A percentile compares a stretch with the other conserved stretches of the same genome.
These are phyloP conservation scores for Clonostachys rhizophaga DNA, from an alignment of 2,329 filamentous ascomycete genomes.

Conservation along the genomic window DNA sequence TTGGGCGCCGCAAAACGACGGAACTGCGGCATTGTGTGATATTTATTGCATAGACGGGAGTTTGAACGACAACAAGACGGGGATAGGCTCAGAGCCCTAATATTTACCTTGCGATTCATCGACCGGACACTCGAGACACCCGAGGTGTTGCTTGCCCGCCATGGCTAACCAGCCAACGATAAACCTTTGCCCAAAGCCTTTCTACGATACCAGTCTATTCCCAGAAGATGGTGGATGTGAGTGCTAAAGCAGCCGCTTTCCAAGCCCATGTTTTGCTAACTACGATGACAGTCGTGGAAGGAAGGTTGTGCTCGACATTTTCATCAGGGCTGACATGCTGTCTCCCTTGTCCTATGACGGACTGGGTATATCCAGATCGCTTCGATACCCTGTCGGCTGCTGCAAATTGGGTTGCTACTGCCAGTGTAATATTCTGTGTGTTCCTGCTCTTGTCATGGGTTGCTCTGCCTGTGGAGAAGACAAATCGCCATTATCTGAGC, in stretches of 20 bases:
- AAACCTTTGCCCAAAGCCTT: conserved; percentile 60
- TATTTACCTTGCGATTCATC: too few relatives aligned
- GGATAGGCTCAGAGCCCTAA: too few relatives aligned
- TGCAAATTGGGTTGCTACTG: conserved; percentile 81
- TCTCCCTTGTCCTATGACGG: conserved; percentile 81
- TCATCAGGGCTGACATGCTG: conserved; percentile 63
- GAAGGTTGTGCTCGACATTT: conserved; percentile 46
- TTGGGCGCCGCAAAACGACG: too few relatives aligned
- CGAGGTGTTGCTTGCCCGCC: conserved; percentile 1
- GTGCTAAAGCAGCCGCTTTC: conserved; percentile 16
- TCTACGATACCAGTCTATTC: conserved; percentile 61
- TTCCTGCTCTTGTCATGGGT: conserved; percentile 79
- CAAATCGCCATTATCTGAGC: conserved; percentile 87
- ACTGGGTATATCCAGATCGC: conserved; percentile 65
- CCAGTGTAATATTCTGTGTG: conserved; percentile 63
- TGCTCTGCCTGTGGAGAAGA: conserved; percentile 80
- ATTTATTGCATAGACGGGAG: too few relatives aligned
- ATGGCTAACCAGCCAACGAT: conserved; percentile 32
- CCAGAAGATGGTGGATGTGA: conserved; percentile 61
- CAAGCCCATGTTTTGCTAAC: conserved; percentile 3
- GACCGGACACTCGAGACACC: too few relatives aligned
- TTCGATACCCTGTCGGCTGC: conserved; percentile 56
- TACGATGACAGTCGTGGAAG: conserved; percentile 46
- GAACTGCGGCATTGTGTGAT: too few relatives aligned
- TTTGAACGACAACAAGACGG: too few relatives aligned